Conservation (phyloP, 192 early-diverging fungal species). For the Coemansia sp. region DNA sequence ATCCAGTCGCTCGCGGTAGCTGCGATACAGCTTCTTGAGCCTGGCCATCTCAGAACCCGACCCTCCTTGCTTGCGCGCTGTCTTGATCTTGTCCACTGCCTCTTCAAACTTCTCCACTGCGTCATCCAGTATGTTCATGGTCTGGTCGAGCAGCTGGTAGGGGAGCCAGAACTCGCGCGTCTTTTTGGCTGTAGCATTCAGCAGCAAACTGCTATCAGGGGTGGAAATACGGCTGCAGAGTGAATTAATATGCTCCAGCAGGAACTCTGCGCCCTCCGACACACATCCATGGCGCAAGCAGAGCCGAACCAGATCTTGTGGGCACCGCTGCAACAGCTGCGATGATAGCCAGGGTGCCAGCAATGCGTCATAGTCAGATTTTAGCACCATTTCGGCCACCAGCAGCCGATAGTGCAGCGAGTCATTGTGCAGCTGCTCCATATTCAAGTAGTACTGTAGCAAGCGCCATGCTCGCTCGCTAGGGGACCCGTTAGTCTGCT, state of each 20-base stretch:
- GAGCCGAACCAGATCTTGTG: conserved; percentile 50
- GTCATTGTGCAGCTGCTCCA: conserved; percentile 11
- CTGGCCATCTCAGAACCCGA: conserved; percentile 3
- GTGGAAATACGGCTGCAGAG: conserved; percentile 12
- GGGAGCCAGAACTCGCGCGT: conserved; percentile 51
- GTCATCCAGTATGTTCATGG: conserved; percentile 31
- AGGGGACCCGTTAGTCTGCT: conserved; percentile 14
- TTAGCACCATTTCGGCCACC: conserved; percentile 30
- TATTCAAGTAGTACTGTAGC: conserved; percentile 37
- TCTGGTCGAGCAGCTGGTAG: conserved; percentile 48
- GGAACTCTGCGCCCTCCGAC: conserved; percentile 37
- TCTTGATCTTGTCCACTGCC: conserved; percentile 31
- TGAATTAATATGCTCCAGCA: conserved; percentile 38
- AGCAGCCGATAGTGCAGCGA: conserved; percentile 23
- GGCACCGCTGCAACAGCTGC: conserved; percentile 29
- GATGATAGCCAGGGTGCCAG: conserved; percentile 46
- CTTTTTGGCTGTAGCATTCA: conserved; percentile 1
- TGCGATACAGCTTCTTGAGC: conserved; percentile 24
- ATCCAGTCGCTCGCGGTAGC: conserved; percentile 33
- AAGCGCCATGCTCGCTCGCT: conserved; percentile 45
- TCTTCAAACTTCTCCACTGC: conserved; percentile 39
- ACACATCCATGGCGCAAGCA: conserved; percentile 41
- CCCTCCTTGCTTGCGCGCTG: conserved; percentile 18
- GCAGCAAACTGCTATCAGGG: not conserved
- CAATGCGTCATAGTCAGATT: conserved; percentile 19